Base-by-base conservation (phyloP, 768 basidiomycete genomes). In the Ramaria sp. region DNA sequence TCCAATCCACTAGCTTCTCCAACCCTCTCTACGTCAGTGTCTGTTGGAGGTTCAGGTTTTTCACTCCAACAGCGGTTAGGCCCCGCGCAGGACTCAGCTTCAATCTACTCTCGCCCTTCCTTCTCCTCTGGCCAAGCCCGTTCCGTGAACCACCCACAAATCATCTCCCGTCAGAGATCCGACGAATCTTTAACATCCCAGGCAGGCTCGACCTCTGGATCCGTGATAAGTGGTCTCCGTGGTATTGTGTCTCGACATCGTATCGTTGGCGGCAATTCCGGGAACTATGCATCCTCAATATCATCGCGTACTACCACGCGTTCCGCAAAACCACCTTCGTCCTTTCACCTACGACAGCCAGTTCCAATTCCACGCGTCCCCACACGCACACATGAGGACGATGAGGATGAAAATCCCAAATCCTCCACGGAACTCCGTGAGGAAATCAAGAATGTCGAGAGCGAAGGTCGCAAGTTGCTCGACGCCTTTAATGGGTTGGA, bases 401-500 rank as follows among this genome's bases (percentile, higher is more conserved):
- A 53, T 63, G 69, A 24, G 59, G 57, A 44, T 37, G 61, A 52
- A 56, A 45, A n/a, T 58, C 66, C 79, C 54, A 75, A 78, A 56
- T 76, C 82, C n/a, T 73, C 78, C 56, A 72, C 76, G 58, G 75
- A 83, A 37, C 80, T 89, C 52, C 78, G 75, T 37, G 70, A 76
- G 43, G 83, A 88, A 60, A 84, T 90, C 41, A 69, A 75, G 56
- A 66, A 73, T 5, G 78, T 90, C 41, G 85, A 88, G 64, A 79
- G 80, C 30, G 87, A 90, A 63, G 79, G 77, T 5, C 74, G 75
- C 57, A 72, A 83, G 48, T 66, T 89, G 44, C 75, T 88, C 67
- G 87, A 89, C 62, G 85, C 86, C 3, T 89, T 89, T 65, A 85
- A 79, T 60, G 85, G 87, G 8, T 71, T 89, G 37, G 87, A 89